Conservation (phyloP, 768 basidiomycete species). For the Amanita exitialis region DNA sequence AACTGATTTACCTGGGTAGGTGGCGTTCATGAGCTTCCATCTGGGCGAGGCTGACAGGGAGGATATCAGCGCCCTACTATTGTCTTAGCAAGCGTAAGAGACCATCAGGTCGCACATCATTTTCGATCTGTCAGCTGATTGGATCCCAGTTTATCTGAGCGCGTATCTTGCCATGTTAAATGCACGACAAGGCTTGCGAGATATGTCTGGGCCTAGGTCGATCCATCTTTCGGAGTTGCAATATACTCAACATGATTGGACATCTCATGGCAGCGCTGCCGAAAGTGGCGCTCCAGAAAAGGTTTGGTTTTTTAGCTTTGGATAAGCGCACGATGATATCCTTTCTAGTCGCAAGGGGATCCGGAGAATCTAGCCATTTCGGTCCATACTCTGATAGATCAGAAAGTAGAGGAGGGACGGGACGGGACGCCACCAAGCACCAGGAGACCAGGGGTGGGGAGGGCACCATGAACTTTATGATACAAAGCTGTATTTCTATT, state of each 20-base stretch:
- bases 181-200: slow-evolving; percentile 30
- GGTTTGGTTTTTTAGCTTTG: slow-evolving; percentile 7
- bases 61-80: slow-evolving; percentile 32
- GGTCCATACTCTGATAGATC: slow-evolving; percentile 14
- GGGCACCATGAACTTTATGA: background rate
- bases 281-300: slow-evolving; percentile 10
- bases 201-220: slow-evolving; percentile 25
- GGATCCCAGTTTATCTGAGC: slow-evolving; percentile 39
- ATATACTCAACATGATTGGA: slow-evolving; percentile 3
- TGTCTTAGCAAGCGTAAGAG: slow-evolving; percentile 42
- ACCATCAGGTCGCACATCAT: background rate
- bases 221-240: slow-evolving; percentile 34
- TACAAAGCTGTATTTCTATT: background rate
- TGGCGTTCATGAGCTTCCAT: background rate
- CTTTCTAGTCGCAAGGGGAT: no score
- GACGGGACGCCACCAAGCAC: background rate
- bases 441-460: background rate
- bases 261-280: slow-evolving; percentile 9
- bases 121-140: background rate
- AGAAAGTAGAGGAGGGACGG: slow-evolving; percentile 6
- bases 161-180: slow-evolving; percentile 48
- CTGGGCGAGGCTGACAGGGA: background rate
- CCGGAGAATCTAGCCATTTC: slow-evolving; percentile 9
- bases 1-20: slow-evolving; percentile 42
- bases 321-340: no score